phyloP scores from a whole-genome alignment of 306 rosid genomes.

The Dalbergia cochinchinensis region DNA sequence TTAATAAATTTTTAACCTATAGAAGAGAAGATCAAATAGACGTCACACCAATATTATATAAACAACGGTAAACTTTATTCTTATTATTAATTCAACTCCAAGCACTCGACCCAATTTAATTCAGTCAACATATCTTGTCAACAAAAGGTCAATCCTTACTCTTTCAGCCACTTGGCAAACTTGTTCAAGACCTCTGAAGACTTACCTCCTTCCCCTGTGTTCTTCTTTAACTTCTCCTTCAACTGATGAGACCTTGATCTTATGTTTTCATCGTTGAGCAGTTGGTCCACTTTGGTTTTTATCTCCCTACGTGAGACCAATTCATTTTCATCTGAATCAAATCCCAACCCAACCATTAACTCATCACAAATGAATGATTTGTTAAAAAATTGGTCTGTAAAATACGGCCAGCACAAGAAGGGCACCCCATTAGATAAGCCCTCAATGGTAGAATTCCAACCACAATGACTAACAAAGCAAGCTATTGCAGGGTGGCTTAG shows the following conservation, averaged over 20 bases:
- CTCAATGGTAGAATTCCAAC: constrained; percentile 52
- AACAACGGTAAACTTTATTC: too few relatives aligned
- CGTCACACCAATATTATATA: too few relatives aligned
- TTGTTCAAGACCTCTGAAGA: background rate
- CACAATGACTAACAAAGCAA: constrained; percentile 53
- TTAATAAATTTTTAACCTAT: too few relatives aligned
- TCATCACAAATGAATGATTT: constrained; percentile 15
- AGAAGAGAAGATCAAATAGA: too few relatives aligned
- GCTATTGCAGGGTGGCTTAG: constrained; percentile 49
- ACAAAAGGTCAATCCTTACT: too few relatives aligned
- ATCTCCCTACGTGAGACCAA: constrained; percentile 32
- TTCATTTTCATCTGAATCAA: constrained; percentile 41
- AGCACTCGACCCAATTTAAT: too few relatives aligned
- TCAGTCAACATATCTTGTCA: too few relatives aligned
- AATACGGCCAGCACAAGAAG: constrained; percentile 43
- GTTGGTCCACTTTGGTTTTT: constrained; percentile 41
- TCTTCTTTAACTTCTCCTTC: constrained; percentile 6
- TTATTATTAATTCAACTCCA: too few relatives aligned
- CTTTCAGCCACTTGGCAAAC: background rate
- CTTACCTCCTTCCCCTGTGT: background rate
- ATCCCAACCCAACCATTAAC: constrained; percentile 30
- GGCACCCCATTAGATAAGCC: constrained; percentile 45
- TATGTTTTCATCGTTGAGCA: constrained; percentile 34
- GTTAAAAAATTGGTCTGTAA: constrained; percentile 13
- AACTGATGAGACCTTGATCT: constrained; percentile 23